Evolutionary conservation across 176 grass and related monocot genomes (phyloP).

Genomic region (Carex cristatella): DNA sequence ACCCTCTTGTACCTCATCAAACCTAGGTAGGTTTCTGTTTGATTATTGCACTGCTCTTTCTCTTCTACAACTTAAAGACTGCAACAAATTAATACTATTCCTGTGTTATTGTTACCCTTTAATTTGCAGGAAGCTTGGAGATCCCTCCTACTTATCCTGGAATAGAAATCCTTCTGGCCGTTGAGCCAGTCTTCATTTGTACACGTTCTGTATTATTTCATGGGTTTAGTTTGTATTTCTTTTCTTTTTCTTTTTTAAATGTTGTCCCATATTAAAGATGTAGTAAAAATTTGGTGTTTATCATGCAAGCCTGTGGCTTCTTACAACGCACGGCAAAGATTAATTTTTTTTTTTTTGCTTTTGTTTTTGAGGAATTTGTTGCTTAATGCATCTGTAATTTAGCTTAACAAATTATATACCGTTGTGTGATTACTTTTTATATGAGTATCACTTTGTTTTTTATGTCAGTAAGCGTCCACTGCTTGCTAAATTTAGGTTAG

Average conservation of each 20-base stretch:
- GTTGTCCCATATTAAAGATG: conserved; percentile 33
- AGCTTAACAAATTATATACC: conserved; percentile 31
- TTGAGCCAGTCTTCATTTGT: conserved; percentile 19
- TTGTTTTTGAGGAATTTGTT: neutral
- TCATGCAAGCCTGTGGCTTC: conserved; percentile 28
- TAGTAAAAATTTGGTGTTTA: conserved; percentile 24
- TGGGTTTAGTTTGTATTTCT: conserved; percentile 6
- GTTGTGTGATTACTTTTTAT: conserved; percentile 21
- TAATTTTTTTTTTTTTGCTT: conserved; percentile 7
- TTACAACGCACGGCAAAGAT: neutral
- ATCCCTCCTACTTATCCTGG: conserved; percentile 82
- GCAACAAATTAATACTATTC: neutral
- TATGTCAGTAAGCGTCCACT: too few species aligned
- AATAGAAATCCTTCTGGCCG: conserved; percentile 50
- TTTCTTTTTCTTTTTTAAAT: neutral
- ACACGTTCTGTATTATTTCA: neutral
- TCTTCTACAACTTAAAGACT: too few species aligned
- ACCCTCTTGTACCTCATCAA: conserved; percentile 68
- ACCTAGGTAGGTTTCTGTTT: conserved; percentile 37
- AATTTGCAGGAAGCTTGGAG: conserved; percentile 67
- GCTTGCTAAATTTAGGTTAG: too few species aligned
- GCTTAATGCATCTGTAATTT: conserved; percentile 42
- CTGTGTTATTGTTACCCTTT: conserved; percentile 2
- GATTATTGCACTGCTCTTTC: too few species aligned
- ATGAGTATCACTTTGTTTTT: conserved; percentile 12